Evolutionary conservation across 2,329 filamentous ascomycete species (phyloP), one percentile per base, ranked within the genome.

Genomic region (Esteya vermicola): DNA sequence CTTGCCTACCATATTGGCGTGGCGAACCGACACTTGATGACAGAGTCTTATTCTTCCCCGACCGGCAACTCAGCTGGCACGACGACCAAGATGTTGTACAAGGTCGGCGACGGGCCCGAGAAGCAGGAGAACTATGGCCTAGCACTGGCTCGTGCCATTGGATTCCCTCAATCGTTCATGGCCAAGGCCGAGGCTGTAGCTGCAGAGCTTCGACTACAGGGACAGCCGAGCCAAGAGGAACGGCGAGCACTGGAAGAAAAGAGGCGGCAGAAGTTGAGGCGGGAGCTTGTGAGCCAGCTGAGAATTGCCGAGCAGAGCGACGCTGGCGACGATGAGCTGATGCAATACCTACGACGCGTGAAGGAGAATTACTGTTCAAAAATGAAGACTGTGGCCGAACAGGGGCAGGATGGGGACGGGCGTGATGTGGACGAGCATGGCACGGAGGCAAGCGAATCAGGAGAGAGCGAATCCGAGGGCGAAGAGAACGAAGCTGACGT

Each of bases 81-180:
- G 1, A 75, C 71, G 27, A 82, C 94, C 61, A 84, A 71, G 0
- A 95, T 96, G 86, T 65, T 91, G 0, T 96, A 96, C 60, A 88
- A 78, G 47, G 71, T 95, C 28, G 67, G 73, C 1, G 70, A 80
- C 13, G 89, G 91, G 0, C 73, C 72, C 0, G 72, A 84, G 1
- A 61, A 74, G 41, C 76, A 85, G 40, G 64, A 75, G 34, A 77
- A 85, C 48, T 98, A 98, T 51, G 91, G 91, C 0, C 70, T 95
- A n/a, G 69, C 78, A 1, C 68, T 95, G 4, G 86, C 89, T 0
- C 74, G 75, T 25, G 71, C 85, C 0, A 67, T 91, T 20, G 78
- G 81, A 1, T 68, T 94, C 7, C 85, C 89, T 0, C 55, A 67
- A 0, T 59, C 60, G 1, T 73, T 94, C 4, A 62, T 93, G 3